Percentiles rank a stretch among this genome's conserved stretches.
phyloP scores from a whole-genome alignment of 805 yeast species.

The Pichia heedii region DNA sequence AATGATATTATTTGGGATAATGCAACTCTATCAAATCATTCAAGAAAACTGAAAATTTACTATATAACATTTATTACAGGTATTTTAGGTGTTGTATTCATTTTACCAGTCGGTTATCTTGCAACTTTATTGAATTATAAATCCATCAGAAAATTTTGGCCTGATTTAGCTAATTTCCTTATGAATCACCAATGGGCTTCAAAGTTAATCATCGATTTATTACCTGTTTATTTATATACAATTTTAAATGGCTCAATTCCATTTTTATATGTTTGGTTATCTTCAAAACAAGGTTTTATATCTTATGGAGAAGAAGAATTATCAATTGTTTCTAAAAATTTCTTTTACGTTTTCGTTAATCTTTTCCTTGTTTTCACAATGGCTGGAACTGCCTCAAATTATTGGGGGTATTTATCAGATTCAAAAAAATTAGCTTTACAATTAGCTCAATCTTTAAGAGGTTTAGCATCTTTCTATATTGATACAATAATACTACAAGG shows the following conservation, averaged over 20 bases:
- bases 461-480: constrained; percentile 79
- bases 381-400: constrained; percentile 82
- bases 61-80: constrained; percentile 60
- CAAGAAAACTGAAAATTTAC: constrained; percentile 57
- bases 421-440: constrained; percentile 84
- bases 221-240: constrained; percentile 89
- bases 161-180: constrained; percentile 63
- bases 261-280: constrained; percentile 73
- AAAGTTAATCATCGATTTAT: constrained; percentile 72
- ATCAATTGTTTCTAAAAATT: constrained; percentile 84
- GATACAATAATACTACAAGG: constrained; percentile 79
- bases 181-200: constrained; percentile 62
- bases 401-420: constrained; percentile 75
- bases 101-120: constrained; percentile 75
- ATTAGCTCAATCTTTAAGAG: constrained; percentile 71
- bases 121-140: constrained; percentile 76
- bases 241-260: constrained; percentile 77
- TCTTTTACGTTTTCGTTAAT: constrained; percentile 89
- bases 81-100: constrained; percentile 58
- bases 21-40: constrained; percentile 68
- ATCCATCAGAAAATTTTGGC: constrained; percentile 75
- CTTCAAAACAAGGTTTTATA: constrained; percentile 78
- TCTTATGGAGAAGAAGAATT: constrained; percentile 91
- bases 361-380: constrained; percentile 88
- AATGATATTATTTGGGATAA: constrained; percentile 93